Evolutionary conservation across 1,139 yeast species (phyloP), one percentile per base, ranked within the genome.

Genomic region (Yamadazyma sp.): DNA sequence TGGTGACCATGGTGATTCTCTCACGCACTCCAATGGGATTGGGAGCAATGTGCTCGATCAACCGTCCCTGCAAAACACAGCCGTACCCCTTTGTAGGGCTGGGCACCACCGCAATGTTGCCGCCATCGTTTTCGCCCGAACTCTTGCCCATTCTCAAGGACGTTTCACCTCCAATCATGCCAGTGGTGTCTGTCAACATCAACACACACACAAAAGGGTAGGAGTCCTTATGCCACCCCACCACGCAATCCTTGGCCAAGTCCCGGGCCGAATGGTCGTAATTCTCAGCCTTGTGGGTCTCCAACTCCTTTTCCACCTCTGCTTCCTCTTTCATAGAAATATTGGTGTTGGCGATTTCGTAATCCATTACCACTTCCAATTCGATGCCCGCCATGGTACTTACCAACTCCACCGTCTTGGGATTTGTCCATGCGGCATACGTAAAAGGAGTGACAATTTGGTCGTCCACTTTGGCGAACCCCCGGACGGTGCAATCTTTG

Each of bases 121-220:
- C 45, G 14, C 14, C 15, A 9, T 30, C 31, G 66, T 70, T n/a
- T n/a, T n/a, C 43, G 61, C 57, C 47, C 16, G 40, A 36, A 15
- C 47, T 44, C 38, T 48, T 48, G 14, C 79, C 79, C 59, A 66
- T 75, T 49, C 74, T 64, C 47, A 75, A 62, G 17, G 75, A 66
- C 3, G 84, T 79, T 52, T 77, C 83, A 34, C 83, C 83, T 15
- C 83, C 83, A 54, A 73, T 60, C 83, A 79, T 77, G 29, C 63
- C 58, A 8, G 73, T 49, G 12, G 83, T 77, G 51, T 77, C 82
- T 31, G 79, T 70, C 30, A 79, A 54, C 84, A 79, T 79, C 39
- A 79, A 62, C 15, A 79, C 83, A 58, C 83, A 78, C n/a, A 79
- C 83, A 55, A 76, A 76, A 9, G 83, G 83, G 41, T 76, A 77